A percentile compares a stretch with the other conserved stretches of the same genome.
These are phyloP conservation scores for Vanrija sp. DNA, from an alignment of 1,284 basidiomycete genomes.

Conservation along the genomic window DNA sequence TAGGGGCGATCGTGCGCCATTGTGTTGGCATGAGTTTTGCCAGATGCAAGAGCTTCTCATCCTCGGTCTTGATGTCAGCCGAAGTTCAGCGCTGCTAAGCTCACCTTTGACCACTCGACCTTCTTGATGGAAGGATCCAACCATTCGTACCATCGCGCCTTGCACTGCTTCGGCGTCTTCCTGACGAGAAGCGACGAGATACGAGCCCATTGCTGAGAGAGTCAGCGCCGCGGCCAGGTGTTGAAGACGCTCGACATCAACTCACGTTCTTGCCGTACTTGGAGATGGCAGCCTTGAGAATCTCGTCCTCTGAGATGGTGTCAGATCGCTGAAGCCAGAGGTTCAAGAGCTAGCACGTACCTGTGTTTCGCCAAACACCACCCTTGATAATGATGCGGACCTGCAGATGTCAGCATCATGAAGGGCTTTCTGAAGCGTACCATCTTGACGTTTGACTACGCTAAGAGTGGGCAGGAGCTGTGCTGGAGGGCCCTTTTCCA, in stretches of 20 bases:
- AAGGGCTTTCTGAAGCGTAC: too few relatives aligned
- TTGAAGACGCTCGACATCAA: slow-evolving; percentile 2
- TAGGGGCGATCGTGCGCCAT: slow-evolving; percentile 98
- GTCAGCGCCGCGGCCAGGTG: neutral
- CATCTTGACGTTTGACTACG: too few relatives aligned
- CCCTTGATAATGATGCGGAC: slow-evolving; percentile 93
- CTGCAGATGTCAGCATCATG: slow-evolving; percentile 10
- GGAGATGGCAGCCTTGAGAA: slow-evolving; percentile 93
- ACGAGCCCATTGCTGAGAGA: slow-evolving; percentile 67
- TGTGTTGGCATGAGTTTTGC: slow-evolving; percentile 99
- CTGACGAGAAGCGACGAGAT: slow-evolving; percentile 96
- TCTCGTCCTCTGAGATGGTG: slow-evolving; percentile 69
- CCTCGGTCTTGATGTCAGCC: slow-evolving; percentile 65
- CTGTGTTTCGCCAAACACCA: slow-evolving; percentile 57
- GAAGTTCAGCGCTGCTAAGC: slow-evolving; percentile 19
- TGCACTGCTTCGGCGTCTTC: slow-evolving; percentile 99
- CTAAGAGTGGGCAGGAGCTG: too few relatives aligned
- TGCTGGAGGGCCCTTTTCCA: too few relatives aligned
- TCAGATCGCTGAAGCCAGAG: too few relatives aligned
- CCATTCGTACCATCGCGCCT: slow-evolving; percentile 99
- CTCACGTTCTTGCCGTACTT: slow-evolving; percentile 93
- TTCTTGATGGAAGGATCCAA: slow-evolving; percentile 99
- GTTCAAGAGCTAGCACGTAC: neutral
- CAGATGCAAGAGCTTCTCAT: slow-evolving; percentile 96
- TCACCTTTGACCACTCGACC: slow-evolving; percentile 95